These are phyloP conservation scores for Venturia carpophila DNA, from an alignment of 2,329 filamentous ascomycete genomes.

Conservation along the genomic window DNA sequence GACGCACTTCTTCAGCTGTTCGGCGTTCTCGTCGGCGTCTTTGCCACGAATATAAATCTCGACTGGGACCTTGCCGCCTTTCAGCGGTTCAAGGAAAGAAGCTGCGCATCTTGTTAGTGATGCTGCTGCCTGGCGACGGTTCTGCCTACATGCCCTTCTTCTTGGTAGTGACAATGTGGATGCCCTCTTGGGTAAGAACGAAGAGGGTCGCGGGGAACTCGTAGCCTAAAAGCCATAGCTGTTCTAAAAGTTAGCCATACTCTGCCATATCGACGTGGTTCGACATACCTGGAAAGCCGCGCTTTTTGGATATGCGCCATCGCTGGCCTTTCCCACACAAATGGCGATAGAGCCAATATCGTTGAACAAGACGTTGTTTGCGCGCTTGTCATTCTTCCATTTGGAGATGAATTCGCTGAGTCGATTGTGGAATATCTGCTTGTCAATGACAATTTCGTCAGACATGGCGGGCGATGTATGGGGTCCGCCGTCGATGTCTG, in stretches of 20 bases:
- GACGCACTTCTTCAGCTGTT: constrained; percentile 75
- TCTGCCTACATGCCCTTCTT: constrained; percentile 69
- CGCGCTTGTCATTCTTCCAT: constrained; percentile 95
- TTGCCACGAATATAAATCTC: constrained; percentile 90
- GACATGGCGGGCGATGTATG: constrained; percentile 43
- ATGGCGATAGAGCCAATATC: constrained; percentile 82
- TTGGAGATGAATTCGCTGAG: constrained; percentile 76
- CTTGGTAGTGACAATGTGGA: constrained; percentile 89
- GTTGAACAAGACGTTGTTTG: constrained; percentile 74
- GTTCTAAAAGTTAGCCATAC: constrained; percentile 23
- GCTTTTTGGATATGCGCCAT: constrained; percentile 85
- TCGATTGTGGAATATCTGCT: constrained; percentile 86
- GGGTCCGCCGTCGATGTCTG: constrained; percentile 4
- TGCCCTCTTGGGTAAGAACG: constrained; percentile 76
- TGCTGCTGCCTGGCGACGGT: neutral
- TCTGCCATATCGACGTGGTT: constrained; percentile 1
- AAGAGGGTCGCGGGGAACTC: constrained; percentile 96
- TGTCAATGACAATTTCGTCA: constrained; percentile 91
- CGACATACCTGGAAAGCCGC: constrained; percentile 83
- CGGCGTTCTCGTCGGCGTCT: constrained; percentile 83
- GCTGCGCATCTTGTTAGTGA: constrained; percentile 45
- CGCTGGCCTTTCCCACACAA: constrained; percentile 91
- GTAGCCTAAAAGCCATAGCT: constrained; percentile 98
- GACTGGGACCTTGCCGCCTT: constrained; percentile 83
- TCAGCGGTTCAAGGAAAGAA: constrained; percentile 85